Evolutionary conservation across 228 moss, liverwort and hornwort genomes (phyloP).

Genomic region (Sphagnum fallax): DNA sequence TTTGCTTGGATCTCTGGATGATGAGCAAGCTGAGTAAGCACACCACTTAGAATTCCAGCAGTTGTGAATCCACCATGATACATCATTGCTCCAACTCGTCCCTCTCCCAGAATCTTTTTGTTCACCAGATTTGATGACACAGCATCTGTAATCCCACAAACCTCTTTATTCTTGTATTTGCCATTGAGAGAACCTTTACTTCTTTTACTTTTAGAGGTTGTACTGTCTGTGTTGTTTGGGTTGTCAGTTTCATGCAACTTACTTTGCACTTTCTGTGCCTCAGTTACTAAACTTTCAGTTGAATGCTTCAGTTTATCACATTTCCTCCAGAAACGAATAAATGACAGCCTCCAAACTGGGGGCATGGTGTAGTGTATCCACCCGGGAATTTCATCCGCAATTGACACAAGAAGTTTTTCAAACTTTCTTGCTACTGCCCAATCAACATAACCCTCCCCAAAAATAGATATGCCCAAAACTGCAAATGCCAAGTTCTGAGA

Average conservation of each 20-base stretch:
- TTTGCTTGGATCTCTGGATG: conserved; percentile 32
- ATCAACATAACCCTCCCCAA: not conserved
- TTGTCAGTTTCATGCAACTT: no score
- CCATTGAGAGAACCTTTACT: no score
- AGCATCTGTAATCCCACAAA: not conserved
- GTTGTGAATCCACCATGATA: conserved; percentile 25
- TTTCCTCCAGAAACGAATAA: not conserved
- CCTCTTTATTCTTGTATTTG: no score
- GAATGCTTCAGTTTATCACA: not conserved
- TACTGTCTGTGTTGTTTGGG: no score
- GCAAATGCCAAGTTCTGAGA: not conserved
- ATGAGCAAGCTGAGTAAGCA: conserved; percentile 28
- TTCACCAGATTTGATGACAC: conserved; percentile 4
- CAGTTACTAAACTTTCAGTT: not conserved
- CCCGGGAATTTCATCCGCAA: not conserved
- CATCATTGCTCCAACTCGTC: conserved; percentile 12
- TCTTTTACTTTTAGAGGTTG: no score
- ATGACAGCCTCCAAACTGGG: not conserved
- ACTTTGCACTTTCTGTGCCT: not conserved
- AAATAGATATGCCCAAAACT: not conserved
- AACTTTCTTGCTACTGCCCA: not conserved
- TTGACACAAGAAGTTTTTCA: not conserved
- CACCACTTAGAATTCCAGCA: conserved; percentile 18
- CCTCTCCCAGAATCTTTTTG: conserved; percentile 1
- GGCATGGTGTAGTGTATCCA: not conserved